Evolutionary conservation across 306 rosid genomes (phyloP).

Genomic region (Begonia loranthoides): DNA sequence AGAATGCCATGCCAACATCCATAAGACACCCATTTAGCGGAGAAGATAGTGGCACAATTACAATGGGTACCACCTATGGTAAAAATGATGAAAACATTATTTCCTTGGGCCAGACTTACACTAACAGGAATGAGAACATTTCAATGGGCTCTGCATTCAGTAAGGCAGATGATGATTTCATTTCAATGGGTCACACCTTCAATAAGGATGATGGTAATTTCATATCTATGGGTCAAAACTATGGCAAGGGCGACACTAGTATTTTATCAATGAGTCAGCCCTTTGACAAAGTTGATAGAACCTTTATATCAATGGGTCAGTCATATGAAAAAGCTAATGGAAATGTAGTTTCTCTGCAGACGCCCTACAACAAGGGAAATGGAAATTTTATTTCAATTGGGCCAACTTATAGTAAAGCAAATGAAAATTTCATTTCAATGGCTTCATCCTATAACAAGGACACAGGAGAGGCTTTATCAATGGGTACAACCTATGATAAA

Average conservation of each 20-base stretch:
- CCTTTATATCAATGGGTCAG: constrained; percentile 20
- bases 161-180: constrained; percentile 31
- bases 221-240: constrained; percentile 35
- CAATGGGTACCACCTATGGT: constrained; percentile 16
- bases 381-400: constrained; percentile 49
- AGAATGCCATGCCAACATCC: constrained; percentile 26
- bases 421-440: constrained; percentile 44
- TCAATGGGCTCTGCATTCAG: constrained; percentile 23
- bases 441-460: constrained; percentile 47
- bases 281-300: constrained; percentile 20
- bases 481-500: constrained; percentile 48
- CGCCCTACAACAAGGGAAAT: constrained; percentile 51
- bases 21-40: constrained; percentile 27
- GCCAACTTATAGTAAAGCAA: constrained; percentile 40
- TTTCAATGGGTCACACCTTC: constrained; percentile 39
- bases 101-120: constrained; percentile 27
- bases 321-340: constrained; percentile 49
- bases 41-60: constrained; percentile 18
- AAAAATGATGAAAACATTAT: constrained; percentile 19
- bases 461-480: constrained; percentile 29
- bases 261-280: constrained; percentile 21
- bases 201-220: constrained; percentile 22
- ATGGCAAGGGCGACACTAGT: constrained; percentile 21
- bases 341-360: constrained; percentile 47
- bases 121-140: constrained; percentile 31